phyloP scores from a whole-genome alignment of 192 early-diverging fungal genomes.

The Backusella morwellensis region DNA sequence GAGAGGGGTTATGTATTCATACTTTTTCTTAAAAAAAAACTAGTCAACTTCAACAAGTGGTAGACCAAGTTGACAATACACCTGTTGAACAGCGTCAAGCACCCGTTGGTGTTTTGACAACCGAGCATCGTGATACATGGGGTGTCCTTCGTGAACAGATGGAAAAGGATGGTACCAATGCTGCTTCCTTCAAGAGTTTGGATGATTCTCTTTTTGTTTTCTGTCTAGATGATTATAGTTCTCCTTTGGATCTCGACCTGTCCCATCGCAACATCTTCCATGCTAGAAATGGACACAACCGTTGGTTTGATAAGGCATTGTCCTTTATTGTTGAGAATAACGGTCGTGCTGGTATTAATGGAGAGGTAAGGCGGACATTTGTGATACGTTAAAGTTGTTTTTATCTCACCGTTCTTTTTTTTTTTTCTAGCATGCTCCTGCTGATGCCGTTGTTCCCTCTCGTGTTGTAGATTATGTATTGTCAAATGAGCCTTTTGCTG shows the following conservation, averaged over 20 bases:
- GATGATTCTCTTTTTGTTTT: slow-evolving; percentile 84
- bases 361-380: slow-evolving; percentile 56
- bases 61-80: slow-evolving; percentile 43
- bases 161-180: slow-evolving; percentile 46
- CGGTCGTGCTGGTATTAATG: slow-evolving; percentile 89
- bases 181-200: slow-evolving; percentile 57
- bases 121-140: slow-evolving; percentile 89
- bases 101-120: slow-evolving; percentile 79
- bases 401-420: background rate
- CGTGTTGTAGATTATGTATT: slow-evolving; percentile 74
- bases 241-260: slow-evolving; percentile 56
- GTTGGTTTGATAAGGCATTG: slow-evolving; percentile 98
- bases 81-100: slow-evolving; percentile 47
- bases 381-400: background rate
- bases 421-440: slow-evolving; percentile 75
- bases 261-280: slow-evolving; percentile 78
- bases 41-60: slow-evolving; percentile 43
- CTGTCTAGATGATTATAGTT: slow-evolving; percentile 80
- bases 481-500: slow-evolving; percentile 45
- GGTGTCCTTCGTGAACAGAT: slow-evolving; percentile 54
- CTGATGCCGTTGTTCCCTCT: slow-evolving; percentile 87
- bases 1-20: background rate
- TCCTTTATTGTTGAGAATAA: slow-evolving; percentile 82
- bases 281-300: slow-evolving; percentile 72
- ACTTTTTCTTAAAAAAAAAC: background rate